Percentiles rank a stretch among this genome's conserved stretches.
Conservation (phyloP, 2,329 filamentous ascomycete species). For the Aspergillus ochraceus region DNA sequence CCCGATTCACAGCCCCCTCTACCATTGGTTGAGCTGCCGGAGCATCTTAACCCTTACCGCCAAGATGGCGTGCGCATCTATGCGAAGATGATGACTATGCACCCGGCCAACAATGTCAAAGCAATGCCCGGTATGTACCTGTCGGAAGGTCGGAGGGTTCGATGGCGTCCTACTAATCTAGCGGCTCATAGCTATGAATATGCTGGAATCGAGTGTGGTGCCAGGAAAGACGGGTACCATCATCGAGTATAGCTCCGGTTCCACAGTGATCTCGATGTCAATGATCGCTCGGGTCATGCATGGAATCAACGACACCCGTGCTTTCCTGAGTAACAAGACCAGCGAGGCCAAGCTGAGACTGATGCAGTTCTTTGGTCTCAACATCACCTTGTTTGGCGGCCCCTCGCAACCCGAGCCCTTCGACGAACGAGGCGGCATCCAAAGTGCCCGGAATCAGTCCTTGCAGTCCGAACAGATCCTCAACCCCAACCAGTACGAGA, state of each 20-base stretch:
- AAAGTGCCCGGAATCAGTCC: slow-evolving; percentile 46
- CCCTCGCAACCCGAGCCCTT: slow-evolving; percentile 58
- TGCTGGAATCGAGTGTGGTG: slow-evolving; percentile 47
- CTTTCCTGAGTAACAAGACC: slow-evolving; percentile 62
- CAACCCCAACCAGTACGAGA: slow-evolving; percentile 60
- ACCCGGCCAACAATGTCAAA: slow-evolving; percentile 66
- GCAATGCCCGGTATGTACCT: slow-evolving; percentile 50
- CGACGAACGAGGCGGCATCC: slow-evolving; percentile 56
- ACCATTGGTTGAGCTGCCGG: slow-evolving; percentile 62
- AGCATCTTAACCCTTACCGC: slow-evolving; percentile 57
- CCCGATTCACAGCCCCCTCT: slow-evolving; percentile 59
- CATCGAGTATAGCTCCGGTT: slow-evolving; percentile 63
- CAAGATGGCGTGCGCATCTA: slow-evolving; percentile 62
- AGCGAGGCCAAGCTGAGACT: slow-evolving; percentile 54
- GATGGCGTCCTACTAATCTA: slow-evolving; percentile 6
- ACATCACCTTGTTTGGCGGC: slow-evolving; percentile 60
- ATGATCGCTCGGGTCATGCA: slow-evolving; percentile 55
- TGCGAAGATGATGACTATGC: slow-evolving; percentile 66
- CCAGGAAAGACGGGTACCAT: slow-evolving; percentile 52
- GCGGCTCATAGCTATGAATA: slow-evolving; percentile 47
- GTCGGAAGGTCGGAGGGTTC: not conserved
- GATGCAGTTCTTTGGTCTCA: slow-evolving; percentile 61
- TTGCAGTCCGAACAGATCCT: slow-evolving; percentile 44
- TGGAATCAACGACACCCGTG: slow-evolving; percentile 53
- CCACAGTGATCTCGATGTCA: slow-evolving; percentile 62